These are phyloP conservation scores for Monosporascus sp. DNA, from an alignment of 2,329 filamentous ascomycete species.

Conservation along the genomic window DNA sequence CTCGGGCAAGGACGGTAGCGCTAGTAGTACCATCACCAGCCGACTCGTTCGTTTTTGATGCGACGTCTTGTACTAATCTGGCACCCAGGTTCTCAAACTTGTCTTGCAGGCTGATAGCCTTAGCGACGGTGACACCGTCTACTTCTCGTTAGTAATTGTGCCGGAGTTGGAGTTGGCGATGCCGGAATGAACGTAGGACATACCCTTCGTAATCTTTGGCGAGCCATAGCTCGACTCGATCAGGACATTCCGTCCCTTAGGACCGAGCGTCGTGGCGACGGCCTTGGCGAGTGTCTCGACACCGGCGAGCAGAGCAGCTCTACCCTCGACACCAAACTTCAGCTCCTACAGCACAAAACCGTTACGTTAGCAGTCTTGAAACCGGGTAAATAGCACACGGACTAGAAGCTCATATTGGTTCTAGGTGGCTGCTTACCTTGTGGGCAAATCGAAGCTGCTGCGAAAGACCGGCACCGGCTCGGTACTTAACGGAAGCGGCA, in stretches of 20 bases:
- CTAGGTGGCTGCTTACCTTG: slow-evolving; percentile 60
- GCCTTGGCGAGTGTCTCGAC: slow-evolving; percentile 96
- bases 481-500: slow-evolving; percentile 57
- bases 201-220: slow-evolving; percentile 99
- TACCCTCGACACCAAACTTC: slow-evolving; percentile 94
- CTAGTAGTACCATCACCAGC: slow-evolving; percentile 98
- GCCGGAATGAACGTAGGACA: slow-evolving; percentile 17
- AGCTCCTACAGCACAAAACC: slow-evolving; percentile 62
- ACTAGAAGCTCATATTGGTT: background rate
- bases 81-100: slow-evolving; percentile 99
- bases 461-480: slow-evolving; percentile 59
- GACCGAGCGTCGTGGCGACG: slow-evolving; percentile 91
- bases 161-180: background rate
- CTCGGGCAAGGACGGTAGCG: slow-evolving; percentile 90
- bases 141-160: slow-evolving; percentile 17
- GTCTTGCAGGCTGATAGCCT: slow-evolving; percentile 89
- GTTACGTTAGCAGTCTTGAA: slow-evolving; percentile 18
- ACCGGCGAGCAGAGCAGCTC: slow-evolving; percentile 83
- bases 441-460: slow-evolving; percentile 96
- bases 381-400: background rate
- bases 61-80: slow-evolving; percentile 93
- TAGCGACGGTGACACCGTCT: slow-evolving; percentile 88
- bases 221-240: slow-evolving; percentile 99
- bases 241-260: slow-evolving; percentile 96
- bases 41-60: slow-evolving; percentile 98